phyloP scores from a whole-genome alignment of 1,139 yeast genomes.

The Zygosaccharomyces sapae region DNA sequence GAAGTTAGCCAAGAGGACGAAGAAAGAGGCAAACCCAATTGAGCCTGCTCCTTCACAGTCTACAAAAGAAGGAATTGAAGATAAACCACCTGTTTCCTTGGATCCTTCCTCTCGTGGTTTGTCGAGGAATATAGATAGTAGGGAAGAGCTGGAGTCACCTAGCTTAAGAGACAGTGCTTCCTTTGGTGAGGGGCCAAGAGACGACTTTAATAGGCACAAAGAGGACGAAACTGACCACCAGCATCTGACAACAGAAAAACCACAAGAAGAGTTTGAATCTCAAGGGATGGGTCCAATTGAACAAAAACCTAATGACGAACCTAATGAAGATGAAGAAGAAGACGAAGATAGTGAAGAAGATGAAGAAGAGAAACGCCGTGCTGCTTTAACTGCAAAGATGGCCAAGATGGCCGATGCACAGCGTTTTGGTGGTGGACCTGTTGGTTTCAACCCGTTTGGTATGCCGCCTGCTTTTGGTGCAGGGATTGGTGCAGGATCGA shows the following conservation, averaged over 20 bases:
- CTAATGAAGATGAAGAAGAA: conserved; percentile 23
- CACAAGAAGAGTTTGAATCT: conserved; percentile 12
- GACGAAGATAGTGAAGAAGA: conserved; percentile 45
- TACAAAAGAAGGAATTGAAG: conserved; percentile 6
- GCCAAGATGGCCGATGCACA: conserved; percentile 93
- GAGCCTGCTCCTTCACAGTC: conserved; percentile 14
- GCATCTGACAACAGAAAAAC: conserved; percentile 24
- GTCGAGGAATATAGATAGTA: conserved; percentile 32
- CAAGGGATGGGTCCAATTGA: neutral
- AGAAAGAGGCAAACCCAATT: conserved; percentile 44
- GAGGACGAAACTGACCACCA: conserved; percentile 6
- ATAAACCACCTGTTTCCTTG: neutral
- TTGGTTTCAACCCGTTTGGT: conserved; percentile 56
- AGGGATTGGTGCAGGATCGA: conserved; percentile 21
- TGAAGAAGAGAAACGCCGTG: conserved; percentile 74
- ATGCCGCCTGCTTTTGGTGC: conserved; percentile 37
- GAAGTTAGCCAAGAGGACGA: conserved; percentile 53
- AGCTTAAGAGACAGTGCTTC: conserved; percentile 1
- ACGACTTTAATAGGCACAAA: neutral
- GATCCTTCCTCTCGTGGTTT: conserved; percentile 7
- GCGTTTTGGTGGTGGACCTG: conserved; percentile 74
- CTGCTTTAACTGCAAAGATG: conserved; percentile 89
- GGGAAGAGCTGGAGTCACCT: conserved; percentile 32
- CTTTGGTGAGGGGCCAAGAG: neutral
- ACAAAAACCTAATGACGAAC: conserved; percentile 20